Evolutionary conservation across 306 rosid species (phyloP).

Genomic region (Lathyrus sativus): DNA sequence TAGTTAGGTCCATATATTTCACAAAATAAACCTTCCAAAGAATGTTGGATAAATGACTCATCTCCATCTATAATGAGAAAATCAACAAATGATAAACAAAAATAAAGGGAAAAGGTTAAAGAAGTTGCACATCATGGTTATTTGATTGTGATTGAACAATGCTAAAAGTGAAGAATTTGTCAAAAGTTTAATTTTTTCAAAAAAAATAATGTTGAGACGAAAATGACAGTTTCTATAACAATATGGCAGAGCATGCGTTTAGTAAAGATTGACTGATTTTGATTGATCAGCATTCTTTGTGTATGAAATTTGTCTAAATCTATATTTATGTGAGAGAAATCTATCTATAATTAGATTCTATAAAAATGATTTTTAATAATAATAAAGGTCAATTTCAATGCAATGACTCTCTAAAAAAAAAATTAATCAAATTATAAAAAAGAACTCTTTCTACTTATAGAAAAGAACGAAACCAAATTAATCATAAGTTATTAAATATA

Average conservation of each 20-base stretch:
- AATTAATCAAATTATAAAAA: no score
- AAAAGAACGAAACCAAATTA: no score
- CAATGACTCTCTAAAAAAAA: no score
- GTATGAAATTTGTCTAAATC: slow-evolving; percentile 37
- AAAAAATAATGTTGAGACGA: slow-evolving; percentile 28
- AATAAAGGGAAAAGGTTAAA: slow-evolving; percentile 11
- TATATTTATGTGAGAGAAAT: slow-evolving; percentile 35
- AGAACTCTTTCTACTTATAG: no score
- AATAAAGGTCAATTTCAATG: neutral
- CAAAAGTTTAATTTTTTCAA: slow-evolving; percentile 16
- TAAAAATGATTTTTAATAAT: slow-evolving; percentile 6
- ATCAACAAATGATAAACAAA: slow-evolving; percentile 18
- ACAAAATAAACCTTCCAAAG: neutral
- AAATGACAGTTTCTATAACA: slow-evolving; percentile 37
- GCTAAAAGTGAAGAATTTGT: slow-evolving; percentile 33
- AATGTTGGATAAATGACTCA: slow-evolving; percentile 29
- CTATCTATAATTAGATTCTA: slow-evolving; percentile 19
- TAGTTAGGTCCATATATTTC: neutral
- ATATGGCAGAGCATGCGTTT: slow-evolving; percentile 31
- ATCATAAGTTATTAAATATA: no score
- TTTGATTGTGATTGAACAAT: slow-evolving; percentile 47
- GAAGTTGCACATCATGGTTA: slow-evolving; percentile 20
- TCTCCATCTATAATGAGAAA: slow-evolving; percentile 4
- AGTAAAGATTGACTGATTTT: slow-evolving; percentile 36
- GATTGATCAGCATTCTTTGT: slow-evolving; percentile 41